Conservation (phyloP, 2,329 filamentous ascomycete species). For the Microsporum audouinii region DNA sequence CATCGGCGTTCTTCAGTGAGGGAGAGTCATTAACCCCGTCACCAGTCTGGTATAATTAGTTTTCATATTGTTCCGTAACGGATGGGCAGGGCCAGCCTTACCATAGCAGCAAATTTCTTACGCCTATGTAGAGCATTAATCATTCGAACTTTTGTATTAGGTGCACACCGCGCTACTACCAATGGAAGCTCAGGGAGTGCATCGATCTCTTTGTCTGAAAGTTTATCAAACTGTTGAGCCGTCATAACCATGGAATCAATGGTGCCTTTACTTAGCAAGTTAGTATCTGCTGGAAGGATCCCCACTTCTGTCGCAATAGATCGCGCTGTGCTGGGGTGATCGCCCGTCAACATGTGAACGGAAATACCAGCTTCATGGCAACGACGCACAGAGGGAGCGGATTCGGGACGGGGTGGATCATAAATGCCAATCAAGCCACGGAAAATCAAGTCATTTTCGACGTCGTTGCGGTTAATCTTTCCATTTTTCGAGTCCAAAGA, state of each 20-base stretch:
- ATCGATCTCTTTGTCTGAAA: conserved; percentile 63
- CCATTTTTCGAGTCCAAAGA: conserved; percentile 22
- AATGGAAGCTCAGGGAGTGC: conserved; percentile 42
- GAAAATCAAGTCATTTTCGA: conserved; percentile 60
- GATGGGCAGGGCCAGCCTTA: not conserved
- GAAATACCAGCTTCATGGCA: conserved; percentile 63
- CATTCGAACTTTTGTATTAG: conserved; percentile 68
- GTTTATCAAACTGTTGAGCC: conserved; percentile 64
- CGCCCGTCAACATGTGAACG: conserved; percentile 75
- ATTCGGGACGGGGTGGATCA: conserved; percentile 73
- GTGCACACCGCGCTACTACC: conserved; percentile 48
- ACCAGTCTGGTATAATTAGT: conserved; percentile 42
- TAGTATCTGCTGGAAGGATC: conserved; percentile 56
- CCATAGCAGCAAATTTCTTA: conserved; percentile 66
- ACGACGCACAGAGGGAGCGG: conserved; percentile 56
- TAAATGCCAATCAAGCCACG: conserved; percentile 77
- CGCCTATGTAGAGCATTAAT: conserved; percentile 52
- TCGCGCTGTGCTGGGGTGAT: conserved; percentile 65
- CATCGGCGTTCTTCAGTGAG: conserved; percentile 66
- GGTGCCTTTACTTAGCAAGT: conserved; percentile 47
- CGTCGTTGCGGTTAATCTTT: conserved; percentile 43
- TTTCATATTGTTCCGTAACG: not conserved
- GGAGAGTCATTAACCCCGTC: conserved; percentile 82
- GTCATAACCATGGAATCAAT: conserved; percentile 60
- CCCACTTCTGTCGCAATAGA: conserved; percentile 69